These are phyloP conservation scores for Sesbania bispinosa DNA, from an alignment of 306 rosid genomes.

Conservation along the genomic window DNA sequence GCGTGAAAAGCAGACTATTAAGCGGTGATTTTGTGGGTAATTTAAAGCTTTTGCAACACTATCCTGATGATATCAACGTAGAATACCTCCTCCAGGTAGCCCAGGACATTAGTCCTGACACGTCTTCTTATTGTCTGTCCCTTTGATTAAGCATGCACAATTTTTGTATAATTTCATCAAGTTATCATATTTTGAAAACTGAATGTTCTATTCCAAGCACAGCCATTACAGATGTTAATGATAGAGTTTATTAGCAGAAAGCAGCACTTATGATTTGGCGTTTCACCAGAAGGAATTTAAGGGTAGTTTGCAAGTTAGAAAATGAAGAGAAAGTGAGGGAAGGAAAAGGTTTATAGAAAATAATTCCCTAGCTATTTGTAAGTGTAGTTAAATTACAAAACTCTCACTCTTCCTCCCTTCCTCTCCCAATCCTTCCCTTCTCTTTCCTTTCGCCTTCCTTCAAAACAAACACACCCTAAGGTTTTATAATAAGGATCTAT, in stretches of 20 bases:
- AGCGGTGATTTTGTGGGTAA: slow-evolving; percentile 75
- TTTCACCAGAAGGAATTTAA: neutral
- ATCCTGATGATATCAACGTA: slow-evolving; percentile 59
- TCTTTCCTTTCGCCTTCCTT: too few species aligned
- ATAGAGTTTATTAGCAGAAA: slow-evolving; percentile 3
- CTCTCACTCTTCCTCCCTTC: too few species aligned
- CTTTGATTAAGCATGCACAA: slow-evolving; percentile 14
- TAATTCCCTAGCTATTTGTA: too few species aligned
- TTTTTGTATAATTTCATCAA: neutral
- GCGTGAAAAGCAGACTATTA: slow-evolving; percentile 55
- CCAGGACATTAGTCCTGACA: slow-evolving; percentile 57
- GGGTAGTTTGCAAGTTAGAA: too few species aligned
- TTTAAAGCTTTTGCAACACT: slow-evolving; percentile 68
- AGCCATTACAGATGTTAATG: neutral
- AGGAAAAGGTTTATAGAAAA: too few species aligned
- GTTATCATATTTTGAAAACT: slow-evolving; percentile 9
- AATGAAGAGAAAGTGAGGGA: too few species aligned
- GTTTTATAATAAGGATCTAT: neutral
- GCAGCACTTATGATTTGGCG: neutral
- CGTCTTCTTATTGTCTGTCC: slow-evolving; percentile 50
- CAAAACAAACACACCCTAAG: too few species aligned
- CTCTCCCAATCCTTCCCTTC: too few species aligned
- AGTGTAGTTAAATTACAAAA: too few species aligned
- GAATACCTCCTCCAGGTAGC: slow-evolving; percentile 75
- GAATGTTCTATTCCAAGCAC: neutral